phyloP scores from a whole-genome alignment of 805 yeast genomes.

The Lipomyces sp. region DNA sequence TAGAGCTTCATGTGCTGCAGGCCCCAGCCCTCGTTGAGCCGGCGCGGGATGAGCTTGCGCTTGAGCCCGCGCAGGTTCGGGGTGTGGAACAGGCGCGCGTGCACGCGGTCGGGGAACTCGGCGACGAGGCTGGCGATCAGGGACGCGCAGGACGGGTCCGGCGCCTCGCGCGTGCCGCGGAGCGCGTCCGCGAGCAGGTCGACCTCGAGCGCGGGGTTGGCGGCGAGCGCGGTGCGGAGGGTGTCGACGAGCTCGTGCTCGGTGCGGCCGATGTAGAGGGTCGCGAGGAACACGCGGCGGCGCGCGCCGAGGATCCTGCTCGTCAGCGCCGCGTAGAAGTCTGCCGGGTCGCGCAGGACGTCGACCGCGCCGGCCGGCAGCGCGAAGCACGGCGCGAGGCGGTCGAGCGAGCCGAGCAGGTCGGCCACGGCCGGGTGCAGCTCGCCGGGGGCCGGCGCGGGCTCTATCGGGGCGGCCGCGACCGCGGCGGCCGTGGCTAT shows the following conservation, averaged over 20 bases:
- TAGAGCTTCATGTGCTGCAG: conserved; percentile 96
- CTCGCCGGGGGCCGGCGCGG: background rate
- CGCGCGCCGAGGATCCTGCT: conserved; percentile 60
- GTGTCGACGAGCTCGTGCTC: conserved; percentile 72
- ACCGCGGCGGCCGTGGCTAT: background rate
- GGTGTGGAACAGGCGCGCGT: conserved; percentile 81
- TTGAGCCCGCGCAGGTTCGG: conserved; percentile 74
- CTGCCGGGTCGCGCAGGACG: conserved; percentile 61
- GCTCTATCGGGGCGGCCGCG: background rate
- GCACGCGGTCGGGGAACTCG: conserved; percentile 61
- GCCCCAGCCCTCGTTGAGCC: conserved; percentile 88
- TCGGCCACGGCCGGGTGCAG: conserved; percentile 14
- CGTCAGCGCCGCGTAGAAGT: conserved; percentile 65
- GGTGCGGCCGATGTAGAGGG: conserved; percentile 79
- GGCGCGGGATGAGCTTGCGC: conserved; percentile 64
- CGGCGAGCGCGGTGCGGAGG: conserved; percentile 55
- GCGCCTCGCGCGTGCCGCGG: conserved; percentile 91
- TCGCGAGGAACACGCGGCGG: conserved; percentile 69
- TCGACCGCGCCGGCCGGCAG: conserved; percentile 46
- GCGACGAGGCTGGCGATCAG: conserved; percentile 63
- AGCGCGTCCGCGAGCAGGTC: conserved; percentile 79
- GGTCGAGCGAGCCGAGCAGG: conserved; percentile 19
- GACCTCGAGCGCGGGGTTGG: conserved; percentile 62
- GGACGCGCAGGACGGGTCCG: conserved; percentile 71
- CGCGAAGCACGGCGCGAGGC: conserved; percentile 27